Conservation (phyloP, 2,329 filamentous ascomycete species). For the Penicillium sp. region DNA sequence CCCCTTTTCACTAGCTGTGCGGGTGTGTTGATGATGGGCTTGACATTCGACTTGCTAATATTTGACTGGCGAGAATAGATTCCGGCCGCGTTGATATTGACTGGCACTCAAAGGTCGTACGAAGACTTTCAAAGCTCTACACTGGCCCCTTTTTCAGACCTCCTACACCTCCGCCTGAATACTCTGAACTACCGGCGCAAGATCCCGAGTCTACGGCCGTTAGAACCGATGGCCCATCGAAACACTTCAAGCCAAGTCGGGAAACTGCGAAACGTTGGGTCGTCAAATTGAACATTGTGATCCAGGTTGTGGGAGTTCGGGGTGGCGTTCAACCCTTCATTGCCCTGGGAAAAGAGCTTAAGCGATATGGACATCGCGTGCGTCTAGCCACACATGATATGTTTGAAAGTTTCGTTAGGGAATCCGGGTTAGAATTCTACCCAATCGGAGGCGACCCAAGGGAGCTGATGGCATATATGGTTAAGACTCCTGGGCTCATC, state of each 20-base stretch:
- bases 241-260: neutral
- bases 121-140: neutral
- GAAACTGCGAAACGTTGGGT: neutral
- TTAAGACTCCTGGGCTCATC: conserved; percentile 47
- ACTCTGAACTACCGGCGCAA: neutral
- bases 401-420: conserved; percentile 55
- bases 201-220: neutral
- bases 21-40: too few species aligned
- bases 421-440: conserved; percentile 56
- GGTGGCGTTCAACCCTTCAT: conserved; percentile 61
- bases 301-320: conserved; percentile 57
- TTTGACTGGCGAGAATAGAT: neutral
- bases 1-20: too few species aligned
- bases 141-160: neutral
- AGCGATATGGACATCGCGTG: conserved; percentile 54
- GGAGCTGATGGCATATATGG: conserved; percentile 52
- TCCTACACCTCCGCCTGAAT: neutral
- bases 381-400: conserved; percentile 56
- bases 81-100: neutral
- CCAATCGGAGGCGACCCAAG: conserved; percentile 57
- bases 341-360: conserved; percentile 53
- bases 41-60: neutral
- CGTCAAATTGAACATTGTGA: conserved; percentile 51
- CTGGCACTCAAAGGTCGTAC: neutral
- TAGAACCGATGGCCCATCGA: neutral